A percentile compares a stretch with the other conserved stretches of the same genome.
phyloP scores from a whole-genome alignment of 2,329 filamentous ascomycete genomes.

The Xylaria sp. region DNA sequence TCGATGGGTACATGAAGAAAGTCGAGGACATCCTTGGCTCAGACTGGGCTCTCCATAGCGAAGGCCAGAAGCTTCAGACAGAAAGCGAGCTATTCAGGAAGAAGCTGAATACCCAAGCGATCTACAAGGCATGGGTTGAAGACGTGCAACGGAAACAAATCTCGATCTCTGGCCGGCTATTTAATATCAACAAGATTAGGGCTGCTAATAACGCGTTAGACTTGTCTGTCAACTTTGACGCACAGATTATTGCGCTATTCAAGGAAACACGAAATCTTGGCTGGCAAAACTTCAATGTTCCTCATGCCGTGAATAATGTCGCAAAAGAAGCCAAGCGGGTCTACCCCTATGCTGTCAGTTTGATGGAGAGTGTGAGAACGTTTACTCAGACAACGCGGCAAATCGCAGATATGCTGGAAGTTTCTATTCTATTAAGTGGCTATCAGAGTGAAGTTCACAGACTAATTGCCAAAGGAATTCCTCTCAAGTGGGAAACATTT shows the following conservation, averaged over 20 bases:
- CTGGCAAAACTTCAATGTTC: conserved; percentile 94
- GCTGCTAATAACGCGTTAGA: conserved; percentile 90
- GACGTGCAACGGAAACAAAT: conserved; percentile 89
- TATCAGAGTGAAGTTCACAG: conserved; percentile 90
- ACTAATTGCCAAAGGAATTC: conserved; percentile 84
- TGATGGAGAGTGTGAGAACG: conserved; percentile 98
- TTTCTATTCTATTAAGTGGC: conserved; percentile 84
- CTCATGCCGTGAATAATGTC: conserved; percentile 91
- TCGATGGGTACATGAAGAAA: conserved; percentile 97
- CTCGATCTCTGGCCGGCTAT: conserved; percentile 88
- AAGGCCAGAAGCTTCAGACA: conserved; percentile 90
- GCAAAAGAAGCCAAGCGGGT: conserved; percentile 99
- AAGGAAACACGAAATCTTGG: conserved; percentile 96
- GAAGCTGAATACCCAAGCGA: conserved; percentile 91
- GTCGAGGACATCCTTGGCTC: conserved; percentile 97
- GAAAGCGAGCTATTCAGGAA: conserved; percentile 94
- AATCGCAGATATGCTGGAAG: conserved; percentile 84
- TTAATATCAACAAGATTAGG: conserved; percentile 85
- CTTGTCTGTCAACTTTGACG: conserved; percentile 93
- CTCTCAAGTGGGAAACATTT: conserved; percentile 95
- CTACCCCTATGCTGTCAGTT: conserved; percentile 94
- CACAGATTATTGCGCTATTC: conserved; percentile 95
- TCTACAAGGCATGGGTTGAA: conserved; percentile 93
- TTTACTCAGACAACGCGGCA: conserved; percentile 86
- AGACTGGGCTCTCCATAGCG: conserved; percentile 92